A percentile compares a stretch with the other conserved stretches of the same genome.
These are phyloP conservation scores for Malbranchea zuffiana DNA, from an alignment of 2,329 filamentous ascomycete genomes.

Conservation along the genomic window DNA sequence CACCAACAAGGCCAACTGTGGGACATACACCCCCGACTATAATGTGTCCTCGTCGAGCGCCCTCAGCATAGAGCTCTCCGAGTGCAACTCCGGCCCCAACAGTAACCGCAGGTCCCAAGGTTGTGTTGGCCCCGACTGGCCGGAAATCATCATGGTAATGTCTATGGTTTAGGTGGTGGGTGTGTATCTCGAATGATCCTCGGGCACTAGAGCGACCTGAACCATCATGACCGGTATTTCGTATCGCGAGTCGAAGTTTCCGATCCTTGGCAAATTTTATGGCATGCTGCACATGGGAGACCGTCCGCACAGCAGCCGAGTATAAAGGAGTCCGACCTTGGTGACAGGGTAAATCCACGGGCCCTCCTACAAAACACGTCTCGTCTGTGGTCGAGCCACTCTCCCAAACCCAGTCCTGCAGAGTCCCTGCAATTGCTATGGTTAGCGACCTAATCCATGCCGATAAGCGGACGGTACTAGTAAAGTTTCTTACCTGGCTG, in stretches of 20 bases:
- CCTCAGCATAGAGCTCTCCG: slow-evolving; percentile 43
- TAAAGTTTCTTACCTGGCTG: too few species aligned
- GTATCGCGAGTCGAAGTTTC: slow-evolving; percentile 36
- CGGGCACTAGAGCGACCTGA: slow-evolving; percentile 54
- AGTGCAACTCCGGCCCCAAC: slow-evolving; percentile 46
- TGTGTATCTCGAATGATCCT: slow-evolving; percentile 33
- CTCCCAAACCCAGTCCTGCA: slow-evolving; percentile 4
- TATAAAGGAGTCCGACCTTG: slow-evolving; percentile 9
- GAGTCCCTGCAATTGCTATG: too few species aligned
- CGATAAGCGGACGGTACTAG: too few species aligned
- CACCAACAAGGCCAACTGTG: slow-evolving; percentile 43
- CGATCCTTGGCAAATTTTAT: slow-evolving; percentile 19
- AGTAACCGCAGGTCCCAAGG: slow-evolving; percentile 42
- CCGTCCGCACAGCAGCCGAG: slow-evolving; percentile 8
- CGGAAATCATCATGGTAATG: slow-evolving; percentile 20
- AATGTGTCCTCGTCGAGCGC: slow-evolving; percentile 36
- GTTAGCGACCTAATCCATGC: too few species aligned
- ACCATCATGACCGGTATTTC: slow-evolving; percentile 50
- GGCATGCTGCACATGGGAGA: slow-evolving; percentile 15
- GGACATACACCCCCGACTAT: slow-evolving; percentile 45
- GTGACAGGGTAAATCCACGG: slow-evolving; percentile 8
- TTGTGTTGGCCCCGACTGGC: slow-evolving; percentile 21
- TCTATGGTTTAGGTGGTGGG: slow-evolving; percentile 22
- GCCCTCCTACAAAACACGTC: slow-evolving; percentile 6
- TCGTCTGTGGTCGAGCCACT: slow-evolving; percentile 1